Evolutionary conservation across 2,329 filamentous ascomycete species (phyloP).

Genomic region (Hirsutella thompsonii): DNA sequence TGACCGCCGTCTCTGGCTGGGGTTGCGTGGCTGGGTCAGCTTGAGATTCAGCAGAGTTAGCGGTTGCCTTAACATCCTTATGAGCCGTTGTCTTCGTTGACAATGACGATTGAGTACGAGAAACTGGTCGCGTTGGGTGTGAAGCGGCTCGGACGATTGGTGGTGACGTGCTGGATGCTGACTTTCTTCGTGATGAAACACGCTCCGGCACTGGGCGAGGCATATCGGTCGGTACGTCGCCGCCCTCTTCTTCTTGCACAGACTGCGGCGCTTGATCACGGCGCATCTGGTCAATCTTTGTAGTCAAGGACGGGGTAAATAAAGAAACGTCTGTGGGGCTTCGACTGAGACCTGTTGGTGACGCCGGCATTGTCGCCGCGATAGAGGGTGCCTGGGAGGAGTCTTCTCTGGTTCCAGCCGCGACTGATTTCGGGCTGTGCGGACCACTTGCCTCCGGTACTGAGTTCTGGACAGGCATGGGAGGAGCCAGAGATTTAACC

Average conservation of each 20-base stretch:
- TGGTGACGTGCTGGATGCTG: slow-evolving; percentile 32
- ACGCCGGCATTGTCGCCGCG: slow-evolving; percentile 7
- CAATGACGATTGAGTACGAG: slow-evolving; percentile 29
- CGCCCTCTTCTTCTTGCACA: slow-evolving; percentile 9
- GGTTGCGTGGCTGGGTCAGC: slow-evolving; percentile 9
- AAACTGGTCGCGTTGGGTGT: slow-evolving; percentile 33
- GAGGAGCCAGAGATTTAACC: slow-evolving; percentile 8
- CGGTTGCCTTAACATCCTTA: slow-evolving; percentile 20
- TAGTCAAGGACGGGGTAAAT: slow-evolving; percentile 20
- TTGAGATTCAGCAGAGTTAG: not conserved
- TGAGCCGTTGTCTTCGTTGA: slow-evolving; percentile 25
- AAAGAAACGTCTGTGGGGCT: slow-evolving; percentile 8
- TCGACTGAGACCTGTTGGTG: slow-evolving; percentile 8
- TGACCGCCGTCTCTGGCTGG: slow-evolving; percentile 25
- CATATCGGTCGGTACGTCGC: slow-evolving; percentile 8
- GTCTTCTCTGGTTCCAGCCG: not conserved
- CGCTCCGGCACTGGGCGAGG: slow-evolving; percentile 18
- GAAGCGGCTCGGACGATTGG: slow-evolving; percentile 41
- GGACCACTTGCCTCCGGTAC: not conserved
- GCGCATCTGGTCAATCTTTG: slow-evolving; percentile 38
- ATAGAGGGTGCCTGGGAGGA: not conserved
- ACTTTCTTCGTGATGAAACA: slow-evolving; percentile 26
- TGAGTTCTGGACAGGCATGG: not conserved
- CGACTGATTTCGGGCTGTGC: not conserved
- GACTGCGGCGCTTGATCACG: slow-evolving; percentile 27